Base-by-base conservation (phyloP, 306 rosid genomes). In the Myrica gale region DNA sequence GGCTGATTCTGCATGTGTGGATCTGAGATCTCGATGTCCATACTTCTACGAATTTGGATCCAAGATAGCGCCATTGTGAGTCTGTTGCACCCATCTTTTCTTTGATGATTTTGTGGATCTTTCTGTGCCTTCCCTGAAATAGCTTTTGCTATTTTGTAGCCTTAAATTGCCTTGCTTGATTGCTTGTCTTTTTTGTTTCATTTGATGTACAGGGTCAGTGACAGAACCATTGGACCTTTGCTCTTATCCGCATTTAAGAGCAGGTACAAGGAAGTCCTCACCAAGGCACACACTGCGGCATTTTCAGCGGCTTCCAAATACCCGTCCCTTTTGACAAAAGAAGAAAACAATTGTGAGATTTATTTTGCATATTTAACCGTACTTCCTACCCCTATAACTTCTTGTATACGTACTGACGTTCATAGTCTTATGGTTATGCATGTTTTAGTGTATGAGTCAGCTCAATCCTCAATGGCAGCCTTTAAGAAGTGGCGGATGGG, bases 11-110 rank as follows among this genome's bases (percentile, higher is more conserved):
- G 90, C 87, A 65, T 73, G 81, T 77, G 98, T 92, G 74, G 90
- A 95, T 85, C 82, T 95, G 74, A 88, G 89, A 87, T 92, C 96
- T 63, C 88, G 92, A 76, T 86, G 98, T 78, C 87, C 83, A 67
- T 90, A 84, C 81, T 95, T 95, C 71, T 95, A 92, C 51, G 98
- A 95, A 83, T 92, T 92, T 82, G 98, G 98, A 87, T 95, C 97
- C 92, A 95, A 92, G 88, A 80, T 95, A 71, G 97, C 96, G 77
- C 97, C 96, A 68, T 44, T 89, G 98, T 90, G 67, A 90, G 96
- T 86, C 52, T 76, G 0, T 15, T 3, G 13, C 15, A 43, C 78
- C 57, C 50, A 19, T 71, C 65, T 42, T 81, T 78, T 78, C 44
- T 63, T 63, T 52, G 23, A n/a, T 16, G 42, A 63, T 37, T 50